These are phyloP conservation scores for Debaryomyces castellii DNA, from an alignment of 805 yeast genomes.

Conservation along the genomic window DNA sequence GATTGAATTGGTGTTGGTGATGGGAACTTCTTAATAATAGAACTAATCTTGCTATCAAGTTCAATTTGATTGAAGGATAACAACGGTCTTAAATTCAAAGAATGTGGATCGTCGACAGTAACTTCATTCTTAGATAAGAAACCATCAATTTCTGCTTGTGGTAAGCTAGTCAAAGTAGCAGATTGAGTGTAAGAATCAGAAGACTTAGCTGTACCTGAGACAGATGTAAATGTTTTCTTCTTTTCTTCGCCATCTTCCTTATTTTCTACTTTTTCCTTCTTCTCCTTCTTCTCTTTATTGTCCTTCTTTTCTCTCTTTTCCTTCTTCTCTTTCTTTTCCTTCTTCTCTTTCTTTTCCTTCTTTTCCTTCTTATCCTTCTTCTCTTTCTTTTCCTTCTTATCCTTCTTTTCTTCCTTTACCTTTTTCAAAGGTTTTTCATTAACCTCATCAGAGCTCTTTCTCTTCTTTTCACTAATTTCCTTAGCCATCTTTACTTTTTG, in stretches of 20 bases:
- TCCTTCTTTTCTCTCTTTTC: slow-evolving; percentile 22
- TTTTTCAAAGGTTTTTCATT: slow-evolving; percentile 1
- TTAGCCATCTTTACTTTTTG: neutral
- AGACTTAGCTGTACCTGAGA: slow-evolving; percentile 11
- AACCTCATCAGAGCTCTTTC: neutral
- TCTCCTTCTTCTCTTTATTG: slow-evolving; percentile 37
- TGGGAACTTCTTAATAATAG: slow-evolving; percentile 69
- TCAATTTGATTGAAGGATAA: slow-evolving; percentile 63
- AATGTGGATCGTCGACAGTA: slow-evolving; percentile 68
- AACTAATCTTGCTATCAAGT: slow-evolving; percentile 51
- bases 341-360: slow-evolving; percentile 28
- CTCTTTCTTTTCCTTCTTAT: slow-evolving; percentile 2
- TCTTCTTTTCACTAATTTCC: slow-evolving; percentile 2
- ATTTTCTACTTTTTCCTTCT: slow-evolving; percentile 23
- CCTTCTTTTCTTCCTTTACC: slow-evolving; percentile 2
- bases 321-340: slow-evolving; percentile 19
- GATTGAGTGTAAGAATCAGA: slow-evolving; percentile 36
- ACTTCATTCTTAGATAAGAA: slow-evolving; percentile 75
- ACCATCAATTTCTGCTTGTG: slow-evolving; percentile 56
- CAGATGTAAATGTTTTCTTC: slow-evolving; percentile 7
- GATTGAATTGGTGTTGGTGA: slow-evolving; percentile 96
- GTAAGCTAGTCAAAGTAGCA: slow-evolving; percentile 35
- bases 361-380: slow-evolving; percentile 17
- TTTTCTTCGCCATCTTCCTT: slow-evolving; percentile 17
- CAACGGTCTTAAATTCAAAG: slow-evolving; percentile 60